Conservation (phyloP, 176 grass and related monocot genomes). For the Tillandsia fasciculata region DNA sequence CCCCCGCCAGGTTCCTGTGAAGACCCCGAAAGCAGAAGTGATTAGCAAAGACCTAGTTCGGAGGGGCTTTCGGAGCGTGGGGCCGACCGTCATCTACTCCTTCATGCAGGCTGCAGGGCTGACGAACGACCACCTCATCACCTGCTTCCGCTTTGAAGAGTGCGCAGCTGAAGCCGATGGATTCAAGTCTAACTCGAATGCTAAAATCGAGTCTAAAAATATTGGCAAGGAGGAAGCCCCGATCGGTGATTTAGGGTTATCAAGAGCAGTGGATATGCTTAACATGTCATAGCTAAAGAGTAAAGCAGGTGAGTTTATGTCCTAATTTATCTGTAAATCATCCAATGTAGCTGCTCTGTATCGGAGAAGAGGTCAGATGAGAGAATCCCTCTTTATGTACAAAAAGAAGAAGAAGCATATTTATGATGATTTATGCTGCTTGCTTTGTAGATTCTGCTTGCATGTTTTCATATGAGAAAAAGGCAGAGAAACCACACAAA, state of each 20-base stretch:
- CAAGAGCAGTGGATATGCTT: constrained; percentile 23
- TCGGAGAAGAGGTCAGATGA: constrained; percentile 7
- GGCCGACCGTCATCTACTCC: constrained; percentile 68
- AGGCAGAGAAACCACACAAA: no score
- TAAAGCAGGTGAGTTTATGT: constrained; percentile 13
- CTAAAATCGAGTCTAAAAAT: constrained; percentile 13
- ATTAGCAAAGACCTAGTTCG: constrained; percentile 87
- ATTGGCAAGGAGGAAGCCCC: constrained; percentile 14
- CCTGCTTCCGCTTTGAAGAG: constrained; percentile 70
- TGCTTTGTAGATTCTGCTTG: constrained; percentile 25
- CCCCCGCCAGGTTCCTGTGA: constrained; percentile 61
- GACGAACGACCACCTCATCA: constrained; percentile 75
- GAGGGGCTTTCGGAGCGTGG: constrained; percentile 74
- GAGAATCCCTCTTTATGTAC: constrained; percentile 16
- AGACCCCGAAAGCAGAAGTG: constrained; percentile 81
- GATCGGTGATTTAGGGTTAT: constrained; percentile 5
- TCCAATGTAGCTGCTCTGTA: constrained; percentile 17
- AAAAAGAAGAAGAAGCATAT: constrained; percentile 16
- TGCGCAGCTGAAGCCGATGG: constrained; percentile 21
- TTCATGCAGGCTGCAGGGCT: constrained; percentile 94
- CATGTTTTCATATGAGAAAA: no score
- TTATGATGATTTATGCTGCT: constrained; percentile 25
- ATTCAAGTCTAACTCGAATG: constrained; percentile 15
- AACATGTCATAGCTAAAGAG: constrained; percentile 38
- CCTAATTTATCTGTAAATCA: constrained; percentile 24